Percentiles rank a stretch among this genome's conserved stretches.
These are phyloP conservation scores for Cryptosporidium felis DNA, from an alignment of 169 alveolate genomes.

Conservation along the genomic window DNA sequence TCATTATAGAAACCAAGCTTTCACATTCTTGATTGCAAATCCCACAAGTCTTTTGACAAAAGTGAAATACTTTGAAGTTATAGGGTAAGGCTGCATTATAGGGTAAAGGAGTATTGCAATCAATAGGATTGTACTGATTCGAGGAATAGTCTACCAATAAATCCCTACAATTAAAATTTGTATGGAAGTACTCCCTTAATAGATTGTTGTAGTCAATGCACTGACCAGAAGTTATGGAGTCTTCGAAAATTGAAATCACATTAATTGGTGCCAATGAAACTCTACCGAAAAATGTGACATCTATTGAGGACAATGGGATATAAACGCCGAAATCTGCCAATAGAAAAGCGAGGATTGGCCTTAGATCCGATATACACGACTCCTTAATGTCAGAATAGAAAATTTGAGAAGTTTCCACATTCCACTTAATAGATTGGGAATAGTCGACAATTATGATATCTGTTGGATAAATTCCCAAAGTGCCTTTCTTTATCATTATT, in stretches of 20 bases:
- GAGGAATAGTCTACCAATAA: neutral
- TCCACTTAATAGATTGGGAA: conserved; percentile 57
- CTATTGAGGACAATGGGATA: conserved; percentile 63
- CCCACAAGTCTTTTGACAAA: conserved; percentile 57
- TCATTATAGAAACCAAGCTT: conserved; percentile 41
- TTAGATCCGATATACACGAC: conserved; percentile 53
- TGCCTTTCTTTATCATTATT: conserved; percentile 45
- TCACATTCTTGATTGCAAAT: conserved; percentile 65
- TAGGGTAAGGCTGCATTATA: conserved; percentile 26
- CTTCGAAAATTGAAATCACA: conserved; percentile 23
- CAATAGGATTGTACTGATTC: neutral
- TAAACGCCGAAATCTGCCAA: conserved; percentile 59
- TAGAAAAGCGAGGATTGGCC: conserved; percentile 49
- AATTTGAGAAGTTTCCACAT: conserved; percentile 38
- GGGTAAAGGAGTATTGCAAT: conserved; percentile 55
- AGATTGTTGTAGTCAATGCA: conserved; percentile 45
- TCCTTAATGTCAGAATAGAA: conserved; percentile 47
- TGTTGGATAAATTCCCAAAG: conserved; percentile 39
- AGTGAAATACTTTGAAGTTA: conserved; percentile 20
- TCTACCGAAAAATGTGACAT: conserved; percentile 40
- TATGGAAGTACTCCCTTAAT: conserved; percentile 16
- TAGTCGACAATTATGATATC: conserved; percentile 42
- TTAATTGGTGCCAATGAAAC: conserved; percentile 45
- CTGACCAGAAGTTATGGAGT: conserved; percentile 2
- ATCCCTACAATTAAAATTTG: conserved; percentile 35